Conservation (phyloP, 257 asterid species). For the Verbena officinalis region DNA sequence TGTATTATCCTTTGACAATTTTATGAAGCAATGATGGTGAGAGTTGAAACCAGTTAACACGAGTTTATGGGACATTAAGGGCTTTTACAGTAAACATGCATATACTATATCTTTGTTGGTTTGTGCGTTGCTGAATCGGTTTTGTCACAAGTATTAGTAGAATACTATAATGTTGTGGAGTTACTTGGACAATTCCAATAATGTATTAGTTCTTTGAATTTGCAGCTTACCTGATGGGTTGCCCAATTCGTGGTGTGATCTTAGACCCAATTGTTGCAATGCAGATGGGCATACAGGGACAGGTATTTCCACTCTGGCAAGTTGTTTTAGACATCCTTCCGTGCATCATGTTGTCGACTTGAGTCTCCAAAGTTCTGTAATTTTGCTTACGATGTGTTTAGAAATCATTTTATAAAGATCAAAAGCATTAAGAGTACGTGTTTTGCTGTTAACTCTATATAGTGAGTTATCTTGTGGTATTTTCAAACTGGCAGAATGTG, state of each 20-base stretch:
- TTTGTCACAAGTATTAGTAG: slow-evolving; percentile 5
- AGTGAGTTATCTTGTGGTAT: neutral
- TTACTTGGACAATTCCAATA: slow-evolving; percentile 20
- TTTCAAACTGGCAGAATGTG: slow-evolving; percentile 8
- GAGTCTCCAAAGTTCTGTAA: slow-evolving; percentile 18
- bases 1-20: neutral
- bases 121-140: slow-evolving; percentile 9
- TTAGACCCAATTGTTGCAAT: slow-evolving; percentile 87
- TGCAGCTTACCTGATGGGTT: slow-evolving; percentile 97
- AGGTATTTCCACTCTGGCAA: slow-evolving; percentile 53
- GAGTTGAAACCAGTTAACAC: neutral
- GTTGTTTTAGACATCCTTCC: slow-evolving; percentile 19
- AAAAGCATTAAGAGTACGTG: slow-evolving; percentile 5
- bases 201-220: slow-evolving; percentile 28
- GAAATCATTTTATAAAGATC: slow-evolving; percentile 11
- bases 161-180: slow-evolving; percentile 11
- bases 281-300: slow-evolving; percentile 98
- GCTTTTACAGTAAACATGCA: neutral
- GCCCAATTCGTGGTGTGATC: slow-evolving; percentile 95
- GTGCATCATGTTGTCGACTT: slow-evolving; percentile 3
- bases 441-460: slow-evolving; percentile 11
- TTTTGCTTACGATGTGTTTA: slow-evolving; percentile 2
- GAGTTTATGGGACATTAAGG: slow-evolving; percentile 18
- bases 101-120: neutral
- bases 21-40: neutral